Percentiles rank a stretch among this genome's conserved stretches.
phyloP scores from a whole-genome alignment of 176 grass and related monocot genomes.

The Tillandsia leiboldiana region DNA sequence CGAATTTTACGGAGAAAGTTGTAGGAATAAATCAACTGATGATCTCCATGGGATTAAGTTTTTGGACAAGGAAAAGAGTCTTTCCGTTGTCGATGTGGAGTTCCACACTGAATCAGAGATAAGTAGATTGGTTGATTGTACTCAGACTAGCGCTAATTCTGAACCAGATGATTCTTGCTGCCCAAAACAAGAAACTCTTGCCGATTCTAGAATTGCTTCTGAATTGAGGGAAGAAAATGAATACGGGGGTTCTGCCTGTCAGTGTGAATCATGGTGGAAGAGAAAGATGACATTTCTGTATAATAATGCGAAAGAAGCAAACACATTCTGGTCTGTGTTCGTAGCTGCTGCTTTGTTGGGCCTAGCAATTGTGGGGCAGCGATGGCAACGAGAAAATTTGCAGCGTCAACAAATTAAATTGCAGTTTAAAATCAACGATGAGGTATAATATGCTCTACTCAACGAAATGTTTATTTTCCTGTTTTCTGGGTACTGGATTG shows the following conservation, averaged over 20 bases:
- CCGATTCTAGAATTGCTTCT: constrained; percentile 9
- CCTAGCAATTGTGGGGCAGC: constrained; percentile 48
- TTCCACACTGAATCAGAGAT: constrained; percentile 23
- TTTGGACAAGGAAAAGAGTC: constrained; percentile 28
- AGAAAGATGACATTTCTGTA: constrained; percentile 45
- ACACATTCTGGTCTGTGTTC: constrained; percentile 58
- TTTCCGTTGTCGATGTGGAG: constrained; percentile 23
- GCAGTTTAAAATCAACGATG: constrained; percentile 29
- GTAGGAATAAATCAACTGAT: constrained; percentile 18
- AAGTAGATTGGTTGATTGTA: constrained; percentile 5
- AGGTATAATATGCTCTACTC: constrained; percentile 32
- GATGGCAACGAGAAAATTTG: constrained; percentile 41
- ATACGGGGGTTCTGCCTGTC: constrained; percentile 20
- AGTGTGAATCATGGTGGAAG: constrained; percentile 39
- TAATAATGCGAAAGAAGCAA: constrained; percentile 47
- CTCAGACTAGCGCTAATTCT: background rate
- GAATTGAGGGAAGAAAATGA: constrained; percentile 22
- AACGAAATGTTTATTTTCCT: constrained; percentile 3
- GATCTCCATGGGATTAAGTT: constrained; percentile 14
- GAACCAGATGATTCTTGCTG: constrained; percentile 8
- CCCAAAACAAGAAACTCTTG: constrained; percentile 7
- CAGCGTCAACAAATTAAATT: constrained; percentile 36
- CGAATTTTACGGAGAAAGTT: constrained; percentile 12
- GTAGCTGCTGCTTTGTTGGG: constrained; percentile 55
- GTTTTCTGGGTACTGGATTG: background rate